Base-by-base conservation (phyloP, 1,284 basidiomycete species). In the Malassezia equina region DNA sequence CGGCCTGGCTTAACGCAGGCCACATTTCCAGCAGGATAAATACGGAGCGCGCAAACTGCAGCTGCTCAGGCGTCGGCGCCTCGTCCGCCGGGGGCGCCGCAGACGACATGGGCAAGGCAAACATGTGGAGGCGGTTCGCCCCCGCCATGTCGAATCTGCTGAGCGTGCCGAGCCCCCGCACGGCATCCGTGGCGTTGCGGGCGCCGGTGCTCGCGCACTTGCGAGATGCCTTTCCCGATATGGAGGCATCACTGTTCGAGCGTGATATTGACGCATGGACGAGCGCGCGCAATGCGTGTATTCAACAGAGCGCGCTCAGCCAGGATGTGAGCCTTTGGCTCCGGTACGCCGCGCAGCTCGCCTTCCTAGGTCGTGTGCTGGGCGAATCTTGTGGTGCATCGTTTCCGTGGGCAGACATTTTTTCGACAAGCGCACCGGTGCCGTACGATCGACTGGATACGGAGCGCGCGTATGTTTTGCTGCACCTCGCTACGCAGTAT, bases 231-330 rank as follows among this genome's bases (percentile, higher is more conserved):
- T 82, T 85, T 71, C 79, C 81, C 7, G 84, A 86, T 39, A 82
- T 83, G n/a, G 87, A 93, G 69, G 88, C 90, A 0, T 88, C 90
- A 65, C 83, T 84, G n/a, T 91, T 90, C 77, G 83, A 80, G 72
- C 79, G 80, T 65, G 90, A 95, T 73, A 82, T 91, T 47, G 79
- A 79, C 8, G 76, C 76, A 25, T 88, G 90, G 81, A 82, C 84
- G 47, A 71, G 77, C 4, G 77, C 91, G 50, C 80, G 90, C 31
- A 82, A 69, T 24, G 45, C 55, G n/a, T 49, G 62, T 41, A n/a
- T 48, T 5, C 6, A n/a, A 13, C 32, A 33, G 15, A 31, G 80
- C 48, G 80, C 15, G 32, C 32, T 3, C 32, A 33, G 32, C 32
- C 32, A 33, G 3, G 32, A 33, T n/a, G 11, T 33, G 32, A 15